phyloP scores from a whole-genome alignment of 1,284 basidiomycete species.

The Cutaneotrichosporon cavernicola region DNA sequence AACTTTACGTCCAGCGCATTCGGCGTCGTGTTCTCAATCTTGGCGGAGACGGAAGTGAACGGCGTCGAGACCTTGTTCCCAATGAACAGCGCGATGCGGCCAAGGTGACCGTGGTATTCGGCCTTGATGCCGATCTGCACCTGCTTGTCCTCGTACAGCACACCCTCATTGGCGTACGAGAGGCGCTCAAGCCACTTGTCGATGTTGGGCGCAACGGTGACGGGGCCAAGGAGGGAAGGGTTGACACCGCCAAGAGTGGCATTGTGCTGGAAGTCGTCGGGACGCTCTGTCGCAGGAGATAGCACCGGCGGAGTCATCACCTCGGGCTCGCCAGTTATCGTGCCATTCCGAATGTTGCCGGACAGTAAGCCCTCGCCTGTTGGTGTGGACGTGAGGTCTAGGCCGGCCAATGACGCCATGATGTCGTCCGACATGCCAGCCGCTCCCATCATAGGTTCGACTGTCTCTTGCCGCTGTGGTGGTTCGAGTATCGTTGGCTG shows the following conservation, averaged over 20 bases:
- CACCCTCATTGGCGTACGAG: slow-evolving; percentile 75
- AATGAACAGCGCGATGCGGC: slow-evolving; percentile 88
- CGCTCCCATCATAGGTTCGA: slow-evolving; percentile 45
- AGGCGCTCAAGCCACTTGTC: slow-evolving; percentile 89
- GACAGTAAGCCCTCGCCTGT: slow-evolving; percentile 12
- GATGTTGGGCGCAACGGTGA: slow-evolving; percentile 67
- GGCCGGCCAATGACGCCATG: slow-evolving; percentile 73
- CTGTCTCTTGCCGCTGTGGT: slow-evolving; percentile 7
- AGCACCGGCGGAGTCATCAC: slow-evolving; percentile 8
- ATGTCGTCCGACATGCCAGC: slow-evolving; percentile 59
- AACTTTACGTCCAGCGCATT: slow-evolving; percentile 76
- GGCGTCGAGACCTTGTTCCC: slow-evolving; percentile 90
- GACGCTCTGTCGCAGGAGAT: slow-evolving; percentile 1
- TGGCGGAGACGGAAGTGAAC: slow-evolving; percentile 84
- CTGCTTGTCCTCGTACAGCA: slow-evolving; percentile 93
- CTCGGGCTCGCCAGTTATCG: slow-evolving; percentile 19
- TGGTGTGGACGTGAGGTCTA: slow-evolving; percentile 62
- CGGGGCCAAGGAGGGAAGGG: slow-evolving; percentile 53
- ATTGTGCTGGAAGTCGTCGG: slow-evolving; percentile 28
- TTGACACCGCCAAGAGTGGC: slow-evolving; percentile 48
- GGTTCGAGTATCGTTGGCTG: slow-evolving; percentile 6
- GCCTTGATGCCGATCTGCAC: slow-evolving; percentile 96
- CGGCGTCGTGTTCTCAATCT: slow-evolving; percentile 69
- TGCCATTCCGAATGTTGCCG: slow-evolving; percentile 1
- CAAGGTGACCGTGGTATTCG: slow-evolving; percentile 87